Evolutionary conservation across 768 basidiomycete genomes (phyloP).

Genomic region (Lepiota venenata): DNA sequence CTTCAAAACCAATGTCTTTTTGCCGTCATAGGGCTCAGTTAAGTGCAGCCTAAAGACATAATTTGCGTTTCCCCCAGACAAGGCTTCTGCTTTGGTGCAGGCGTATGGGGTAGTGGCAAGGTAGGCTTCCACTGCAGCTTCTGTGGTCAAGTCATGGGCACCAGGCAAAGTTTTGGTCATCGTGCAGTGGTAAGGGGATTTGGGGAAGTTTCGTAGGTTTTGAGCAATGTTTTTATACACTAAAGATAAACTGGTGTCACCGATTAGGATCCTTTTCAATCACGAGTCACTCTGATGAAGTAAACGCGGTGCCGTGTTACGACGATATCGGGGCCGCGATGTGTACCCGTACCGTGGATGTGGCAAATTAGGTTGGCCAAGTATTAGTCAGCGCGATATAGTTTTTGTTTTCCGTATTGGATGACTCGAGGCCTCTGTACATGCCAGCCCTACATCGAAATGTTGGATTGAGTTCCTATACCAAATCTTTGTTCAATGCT

Average conservation of each 20-base stretch:
- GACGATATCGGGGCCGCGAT: constrained; percentile 1
- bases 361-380: background rate
- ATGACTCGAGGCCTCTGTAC: no score
- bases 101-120: constrained; percentile 47
- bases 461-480: background rate
- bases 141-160: constrained; percentile 28
- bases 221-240: background rate
- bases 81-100: constrained; percentile 30
- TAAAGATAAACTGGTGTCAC: background rate
- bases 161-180: constrained; percentile 1
- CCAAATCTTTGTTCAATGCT: constrained; percentile 12
- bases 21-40: constrained; percentile 33
- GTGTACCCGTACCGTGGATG: background rate
- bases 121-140: constrained; percentile 36
- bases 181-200: background rate
- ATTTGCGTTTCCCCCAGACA: constrained; percentile 54
- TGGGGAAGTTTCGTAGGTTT: background rate
- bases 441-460: no score
- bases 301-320: background rate
- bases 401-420: no score
- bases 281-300: background rate
- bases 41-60: constrained; percentile 57
- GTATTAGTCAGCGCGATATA: no score
- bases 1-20: constrained; percentile 52
- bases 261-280: background rate